These are phyloP conservation scores for Lipomyces anomalus DNA, from an alignment of 805 yeast genomes.

Conservation along the genomic window DNA sequence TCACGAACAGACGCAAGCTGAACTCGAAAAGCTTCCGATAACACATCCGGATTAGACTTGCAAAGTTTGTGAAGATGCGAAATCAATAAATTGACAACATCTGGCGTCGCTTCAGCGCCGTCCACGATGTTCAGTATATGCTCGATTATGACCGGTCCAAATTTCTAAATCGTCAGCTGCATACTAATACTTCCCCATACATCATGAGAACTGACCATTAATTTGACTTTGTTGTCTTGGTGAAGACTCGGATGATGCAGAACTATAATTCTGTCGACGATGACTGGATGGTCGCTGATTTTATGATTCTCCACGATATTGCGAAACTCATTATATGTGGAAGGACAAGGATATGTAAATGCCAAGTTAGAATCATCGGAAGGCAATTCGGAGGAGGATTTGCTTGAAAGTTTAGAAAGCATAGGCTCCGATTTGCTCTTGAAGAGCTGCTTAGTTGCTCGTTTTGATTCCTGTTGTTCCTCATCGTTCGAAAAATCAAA, in stretches of 20 bases:
- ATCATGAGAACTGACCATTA: constrained; percentile 5
- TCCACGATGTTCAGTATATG: constrained; percentile 35
- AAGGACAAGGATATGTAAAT: constrained; percentile 43
- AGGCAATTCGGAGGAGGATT: neutral
- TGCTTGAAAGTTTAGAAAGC: constrained; percentile 2
- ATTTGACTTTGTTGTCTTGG: constrained; percentile 70
- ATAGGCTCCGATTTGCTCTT: neutral
- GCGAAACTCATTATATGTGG: constrained; percentile 58
- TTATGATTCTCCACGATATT: constrained; percentile 60
- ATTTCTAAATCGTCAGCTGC: constrained; percentile 7
- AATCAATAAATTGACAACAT: constrained; percentile 26
- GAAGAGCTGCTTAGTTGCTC: neutral
- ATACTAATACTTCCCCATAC: neutral
- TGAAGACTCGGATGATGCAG: constrained; percentile 71
- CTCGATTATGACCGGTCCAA: constrained; percentile 31
- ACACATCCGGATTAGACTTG: constrained; percentile 55
- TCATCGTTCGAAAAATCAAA: constrained; percentile 1
- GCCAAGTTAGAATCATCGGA: constrained; percentile 21
- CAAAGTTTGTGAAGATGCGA: constrained; percentile 48
- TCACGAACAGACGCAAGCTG: constrained; percentile 52
- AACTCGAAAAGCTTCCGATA: constrained; percentile 58
- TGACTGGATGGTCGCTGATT: constrained; percentile 42
- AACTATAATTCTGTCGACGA: constrained; percentile 51
- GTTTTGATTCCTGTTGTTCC: constrained; percentile 33
- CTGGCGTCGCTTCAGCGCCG: neutral